Base-by-base conservation (phyloP, 768 basidiomycete genomes). In the Rhodosporidiobolus sp. region DNA sequence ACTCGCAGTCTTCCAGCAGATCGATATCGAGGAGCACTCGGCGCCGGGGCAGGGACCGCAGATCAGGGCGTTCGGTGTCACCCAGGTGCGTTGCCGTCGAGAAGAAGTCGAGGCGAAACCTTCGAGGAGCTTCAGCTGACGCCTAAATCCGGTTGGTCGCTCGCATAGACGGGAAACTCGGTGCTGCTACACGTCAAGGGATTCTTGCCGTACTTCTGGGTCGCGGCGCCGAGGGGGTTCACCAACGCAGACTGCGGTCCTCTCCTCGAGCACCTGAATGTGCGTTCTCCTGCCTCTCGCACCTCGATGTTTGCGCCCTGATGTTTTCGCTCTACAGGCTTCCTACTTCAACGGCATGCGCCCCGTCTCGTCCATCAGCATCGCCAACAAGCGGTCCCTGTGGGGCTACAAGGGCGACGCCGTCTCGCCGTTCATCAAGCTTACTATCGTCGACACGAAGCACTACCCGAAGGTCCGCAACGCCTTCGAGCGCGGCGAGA, bases 121-220 rank as follows among this genome's bases (percentile, higher is more conserved):
- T 22, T 32, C 50, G 46, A 9, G 26, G 3, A 5, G 12, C 34
- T 19, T 24, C 2, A 28, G 49, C 60, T 71, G 45, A 50, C 35
- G 9, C 26, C 43, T 30, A 54, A 28, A 30, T 61, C 9, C 19
- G 11, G 19, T 32, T 10, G 12, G 32, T 46, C 28, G 43, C 20
- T 10, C 66, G 14, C 34, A n/a, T 69, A 94, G 90, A 85, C 83
- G 3, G 95, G 95, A 0, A 86, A 98, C 79, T 97, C 94, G 67
- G 90, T 98, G 3, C 85, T 97, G 24, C 89, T 88, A 5, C 87
- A 89, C 72, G 85, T 99, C 61, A 88, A 85, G 4, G 87, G 88
- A 46, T 97, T 96, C 79, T 81, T 87, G 60, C 95, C 96, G 0
- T 98, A 99, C 81, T 96, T 99, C 81, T 99, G 93, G 77, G 82